Percentiles rank a stretch among this genome's conserved stretches.
These are phyloP conservation scores for Tephrocybe sp. DNA, from an alignment of 768 basidiomycete species.

Conservation along the genomic window DNA sequence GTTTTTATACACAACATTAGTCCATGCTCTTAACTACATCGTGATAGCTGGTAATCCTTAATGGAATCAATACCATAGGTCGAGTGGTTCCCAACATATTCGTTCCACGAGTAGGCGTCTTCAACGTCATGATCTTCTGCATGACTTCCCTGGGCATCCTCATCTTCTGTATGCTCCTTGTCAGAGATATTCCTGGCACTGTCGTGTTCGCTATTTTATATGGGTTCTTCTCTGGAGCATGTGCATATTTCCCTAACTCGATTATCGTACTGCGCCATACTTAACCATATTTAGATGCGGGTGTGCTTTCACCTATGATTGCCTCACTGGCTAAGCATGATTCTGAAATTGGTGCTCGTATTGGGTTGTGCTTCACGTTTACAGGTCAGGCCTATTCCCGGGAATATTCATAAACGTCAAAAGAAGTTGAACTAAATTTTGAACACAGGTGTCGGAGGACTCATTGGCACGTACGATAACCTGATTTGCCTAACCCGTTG, in stretches of 20 bases:
- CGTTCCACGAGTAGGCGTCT: conserved; percentile 27
- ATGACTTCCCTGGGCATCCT: conserved; percentile 27
- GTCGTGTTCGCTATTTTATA: conserved; percentile 34
- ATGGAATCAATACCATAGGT: conserved; percentile 44
- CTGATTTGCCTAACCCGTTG: background rate
- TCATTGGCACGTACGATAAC: conserved; percentile 15
- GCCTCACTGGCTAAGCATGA: conserved; percentile 41
- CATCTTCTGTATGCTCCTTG: conserved; percentile 36
- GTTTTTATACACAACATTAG: too few species aligned
- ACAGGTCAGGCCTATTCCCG: background rate
- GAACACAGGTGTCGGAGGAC: conserved; percentile 19
- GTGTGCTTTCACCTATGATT: conserved; percentile 44
- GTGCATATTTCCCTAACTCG: conserved; percentile 22
- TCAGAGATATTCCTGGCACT: conserved; percentile 26
- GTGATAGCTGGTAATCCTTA: conserved; percentile 49
- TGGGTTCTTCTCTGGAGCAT: conserved; percentile 43
- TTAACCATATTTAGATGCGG: conserved; percentile 28
- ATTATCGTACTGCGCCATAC: background rate
- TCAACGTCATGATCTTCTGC: conserved; percentile 31
- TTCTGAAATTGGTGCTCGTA: conserved; percentile 52
- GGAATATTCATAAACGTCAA: too few species aligned
- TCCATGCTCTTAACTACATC: background rate
- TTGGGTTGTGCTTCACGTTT: conserved; percentile 48
- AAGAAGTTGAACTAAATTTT: background rate
- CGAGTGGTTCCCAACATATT: conserved; percentile 36